Evolutionary conservation across 2,329 filamentous ascomycete genomes (phyloP).

Genomic region (Talaromyces sp.): DNA sequence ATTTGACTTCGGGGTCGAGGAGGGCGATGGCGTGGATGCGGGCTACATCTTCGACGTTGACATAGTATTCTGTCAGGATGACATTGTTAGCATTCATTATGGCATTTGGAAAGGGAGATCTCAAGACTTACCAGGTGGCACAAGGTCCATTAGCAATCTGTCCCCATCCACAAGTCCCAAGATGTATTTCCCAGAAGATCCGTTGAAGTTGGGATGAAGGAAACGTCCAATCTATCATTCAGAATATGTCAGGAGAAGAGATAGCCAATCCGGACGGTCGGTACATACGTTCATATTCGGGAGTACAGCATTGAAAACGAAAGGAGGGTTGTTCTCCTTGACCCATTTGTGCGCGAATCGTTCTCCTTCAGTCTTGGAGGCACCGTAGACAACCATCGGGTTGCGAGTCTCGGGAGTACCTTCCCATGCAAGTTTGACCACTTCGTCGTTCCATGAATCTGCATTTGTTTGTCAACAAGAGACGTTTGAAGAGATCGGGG

Average conservation of each 20-base stretch:
- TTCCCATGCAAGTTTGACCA: constrained; percentile 8
- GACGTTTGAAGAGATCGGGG: not conserved
- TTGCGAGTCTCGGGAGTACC: constrained; percentile 28
- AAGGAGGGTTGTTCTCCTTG: constrained; percentile 40
- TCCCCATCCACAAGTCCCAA: not conserved
- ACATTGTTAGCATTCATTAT: not conserved
- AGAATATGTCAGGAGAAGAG: not conserved
- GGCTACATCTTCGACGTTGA: constrained; percentile 48
- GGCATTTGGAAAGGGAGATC: not conserved
- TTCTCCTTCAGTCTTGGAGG: constrained; percentile 47
- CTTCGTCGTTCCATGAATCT: constrained; percentile 9
- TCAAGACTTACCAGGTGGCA: not conserved
- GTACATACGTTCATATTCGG: constrained; percentile 33
- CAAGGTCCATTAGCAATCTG: not conserved
- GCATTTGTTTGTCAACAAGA: not conserved
- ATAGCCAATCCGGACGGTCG: not conserved
- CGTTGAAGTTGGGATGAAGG: not conserved
- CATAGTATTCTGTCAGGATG: constrained; percentile 35
- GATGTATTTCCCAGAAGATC: not conserved
- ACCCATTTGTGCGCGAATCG: constrained; percentile 46
- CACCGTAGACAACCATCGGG: constrained; percentile 36
- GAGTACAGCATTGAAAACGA: constrained; percentile 39
- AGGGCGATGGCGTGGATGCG: constrained; percentile 52
- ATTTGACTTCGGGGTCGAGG: constrained; percentile 42
- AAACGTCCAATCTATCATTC: not conserved